Conservation (phyloP, 441 rosid species). For the Geranium incanum region DNA sequence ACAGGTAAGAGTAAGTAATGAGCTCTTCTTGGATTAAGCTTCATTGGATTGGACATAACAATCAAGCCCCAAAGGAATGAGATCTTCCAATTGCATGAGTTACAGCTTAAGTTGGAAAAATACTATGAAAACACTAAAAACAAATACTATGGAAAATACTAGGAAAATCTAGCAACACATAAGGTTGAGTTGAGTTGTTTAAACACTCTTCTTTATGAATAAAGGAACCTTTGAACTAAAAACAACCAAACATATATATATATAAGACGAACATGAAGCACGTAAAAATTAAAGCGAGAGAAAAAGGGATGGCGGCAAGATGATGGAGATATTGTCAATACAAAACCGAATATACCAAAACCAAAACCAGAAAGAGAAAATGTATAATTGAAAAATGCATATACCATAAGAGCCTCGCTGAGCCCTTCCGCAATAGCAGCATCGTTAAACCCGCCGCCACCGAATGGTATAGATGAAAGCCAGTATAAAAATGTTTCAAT, state of each 20-base stretch:
- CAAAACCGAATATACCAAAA: conserved; percentile 6
- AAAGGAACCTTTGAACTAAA: background rate
- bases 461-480: conserved; percentile 66
- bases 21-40: background rate
- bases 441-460: conserved; percentile 87
- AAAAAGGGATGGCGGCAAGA: background rate
- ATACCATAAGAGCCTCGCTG: conserved; percentile 94
- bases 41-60: background rate
- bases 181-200: background rate
- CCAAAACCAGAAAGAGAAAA: conserved; percentile 6
- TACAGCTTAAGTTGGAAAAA: background rate
- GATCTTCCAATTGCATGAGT: background rate
- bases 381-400: conserved; percentile 14
- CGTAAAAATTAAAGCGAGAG: background rate
- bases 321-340: background rate
- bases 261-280: background rate
- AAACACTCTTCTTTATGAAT: background rate
- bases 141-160: background rate
- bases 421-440: conserved; percentile 99
- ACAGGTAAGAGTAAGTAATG: background rate
- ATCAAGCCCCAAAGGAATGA: background rate
- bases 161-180: background rate
- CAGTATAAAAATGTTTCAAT: conserved; percentile 70
- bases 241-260: background rate
- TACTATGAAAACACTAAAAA: too few species aligned